phyloP scores from a whole-genome alignment of 495 filamentous ascomycete species.

The Talaromyces trachyspermus region DNA sequence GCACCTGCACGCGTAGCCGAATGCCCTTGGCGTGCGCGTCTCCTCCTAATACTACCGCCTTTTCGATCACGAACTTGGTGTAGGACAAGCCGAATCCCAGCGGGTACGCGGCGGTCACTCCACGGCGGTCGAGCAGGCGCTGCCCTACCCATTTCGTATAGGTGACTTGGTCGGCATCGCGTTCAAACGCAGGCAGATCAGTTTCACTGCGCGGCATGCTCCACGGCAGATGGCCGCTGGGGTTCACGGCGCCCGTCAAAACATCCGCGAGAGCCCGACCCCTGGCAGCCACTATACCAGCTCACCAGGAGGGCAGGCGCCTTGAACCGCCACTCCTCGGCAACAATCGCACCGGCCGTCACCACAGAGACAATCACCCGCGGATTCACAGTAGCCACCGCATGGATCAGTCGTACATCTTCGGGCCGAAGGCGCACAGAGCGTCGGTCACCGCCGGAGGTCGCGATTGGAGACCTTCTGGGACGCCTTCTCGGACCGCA shows the following conservation, averaged over 20 bases:
- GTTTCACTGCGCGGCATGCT: slow-evolving; percentile 12
- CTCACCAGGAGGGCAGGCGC: slow-evolving; percentile 13
- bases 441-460: slow-evolving; percentile 13
- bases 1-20: neutral
- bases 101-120: slow-evolving; percentile 11
- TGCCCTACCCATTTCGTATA: slow-evolving; percentile 17
- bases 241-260: slow-evolving; percentile 9
- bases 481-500: neutral
- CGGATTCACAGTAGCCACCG: slow-evolving; percentile 42
- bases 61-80: slow-evolving; percentile 46
- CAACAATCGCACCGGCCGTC: slow-evolving; percentile 13
- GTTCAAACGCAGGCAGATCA: slow-evolving; percentile 17
- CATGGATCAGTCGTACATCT: slow-evolving; percentile 43
- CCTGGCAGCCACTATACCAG: slow-evolving; percentile 16
- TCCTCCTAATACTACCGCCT: neutral
- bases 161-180: slow-evolving; percentile 9
- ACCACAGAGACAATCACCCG: slow-evolving; percentile 12
- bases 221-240: slow-evolving; percentile 11
- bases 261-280: slow-evolving; percentile 11
- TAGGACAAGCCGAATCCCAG: slow-evolving; percentile 68
- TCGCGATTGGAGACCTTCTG: neutral
- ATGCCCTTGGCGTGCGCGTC: neutral
- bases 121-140: slow-evolving; percentile 13
- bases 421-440: slow-evolving; percentile 10
- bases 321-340: slow-evolving; percentile 12